Percentiles rank a stretch among this genome's conserved stretches.
Evolutionary conservation across 148 eudicot genomes (phyloP).

Genomic region (Chenopodium formosanum): DNA sequence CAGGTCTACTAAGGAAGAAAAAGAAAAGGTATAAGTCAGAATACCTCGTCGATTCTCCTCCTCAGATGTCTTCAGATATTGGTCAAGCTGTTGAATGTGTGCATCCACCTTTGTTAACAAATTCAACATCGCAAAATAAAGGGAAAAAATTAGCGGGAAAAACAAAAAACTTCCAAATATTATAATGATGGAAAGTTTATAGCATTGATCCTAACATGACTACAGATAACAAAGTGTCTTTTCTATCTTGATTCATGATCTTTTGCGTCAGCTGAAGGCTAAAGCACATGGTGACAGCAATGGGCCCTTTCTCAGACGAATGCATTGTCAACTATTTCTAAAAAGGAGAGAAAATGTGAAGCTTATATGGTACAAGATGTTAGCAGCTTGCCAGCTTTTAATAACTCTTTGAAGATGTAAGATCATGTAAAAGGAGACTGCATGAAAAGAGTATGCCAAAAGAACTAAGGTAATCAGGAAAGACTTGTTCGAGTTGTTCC

Average conservation of each 20-base stretch:
- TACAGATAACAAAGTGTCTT: constrained; percentile 5
- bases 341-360: not conserved
- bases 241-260: not conserved
- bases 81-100: constrained; percentile 95
- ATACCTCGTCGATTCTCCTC: constrained; percentile 84
- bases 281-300: not conserved
- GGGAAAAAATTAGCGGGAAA: not conserved
- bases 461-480: not conserved
- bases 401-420: not conserved
- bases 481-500: not conserved
- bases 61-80: constrained; percentile 71
- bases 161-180: not conserved
- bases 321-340: no score
- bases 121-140: constrained; percentile 13
- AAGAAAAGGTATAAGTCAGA: constrained; percentile 11
- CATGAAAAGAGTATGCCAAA: not conserved
- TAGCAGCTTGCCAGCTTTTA: no score
- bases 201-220: not conserved
- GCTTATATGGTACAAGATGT: not conserved
- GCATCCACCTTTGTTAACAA: constrained; percentile 73
- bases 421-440: not conserved
- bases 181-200: not conserved
- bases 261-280: not conserved
- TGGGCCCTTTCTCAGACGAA: not conserved
- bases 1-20: not conserved